Evolutionary conservation across 1,284 basidiomycete species (phyloP).

Genomic region (Austroboletus novae-zelandiae): DNA sequence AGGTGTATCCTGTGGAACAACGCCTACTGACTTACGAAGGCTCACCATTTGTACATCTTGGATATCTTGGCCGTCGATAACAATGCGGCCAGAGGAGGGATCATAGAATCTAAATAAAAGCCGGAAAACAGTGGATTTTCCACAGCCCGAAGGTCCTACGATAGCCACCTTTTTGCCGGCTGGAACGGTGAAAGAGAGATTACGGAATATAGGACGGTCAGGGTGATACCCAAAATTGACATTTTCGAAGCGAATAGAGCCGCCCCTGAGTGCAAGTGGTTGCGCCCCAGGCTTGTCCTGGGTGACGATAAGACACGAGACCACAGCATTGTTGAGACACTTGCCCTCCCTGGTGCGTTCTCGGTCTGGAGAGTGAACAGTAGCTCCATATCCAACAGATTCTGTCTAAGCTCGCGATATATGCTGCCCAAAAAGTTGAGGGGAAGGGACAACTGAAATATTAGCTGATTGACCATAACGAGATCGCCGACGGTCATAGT

Average conservation of each 20-base stretch:
- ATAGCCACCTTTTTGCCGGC: slow-evolving; percentile 96
- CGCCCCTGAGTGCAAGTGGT: slow-evolving; percentile 72
- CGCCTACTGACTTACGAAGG: slow-evolving; percentile 78
- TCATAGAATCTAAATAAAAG: slow-evolving; percentile 95
- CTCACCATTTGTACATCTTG: slow-evolving; percentile 71
- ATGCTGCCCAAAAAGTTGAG: slow-evolving; percentile 97
- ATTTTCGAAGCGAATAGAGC: slow-evolving; percentile 91
- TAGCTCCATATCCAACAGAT: slow-evolving; percentile 95
- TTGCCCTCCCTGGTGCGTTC: slow-evolving; percentile 69
- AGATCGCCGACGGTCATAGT: slow-evolving; percentile 98
- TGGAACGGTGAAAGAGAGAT: slow-evolving; percentile 90
- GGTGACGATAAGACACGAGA: neutral
- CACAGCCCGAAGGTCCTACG: slow-evolving; percentile 95
- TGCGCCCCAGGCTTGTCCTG: slow-evolving; percentile 71
- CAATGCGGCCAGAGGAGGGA: slow-evolving; percentile 76
- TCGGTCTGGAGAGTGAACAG: slow-evolving; percentile 90
- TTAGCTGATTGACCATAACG: slow-evolving; percentile 99
- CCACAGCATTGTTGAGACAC: slow-evolving; percentile 8
- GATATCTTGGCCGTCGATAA: slow-evolving; percentile 87
- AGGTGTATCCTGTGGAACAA: slow-evolving; percentile 98
- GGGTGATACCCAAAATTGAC: slow-evolving; percentile 92
- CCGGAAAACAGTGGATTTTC: slow-evolving; percentile 96
- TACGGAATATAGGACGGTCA: slow-evolving; percentile 85
- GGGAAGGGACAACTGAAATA: slow-evolving; percentile 95
- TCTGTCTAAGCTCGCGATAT: slow-evolving; percentile 95